Conservation (phyloP, 805 yeast species). For the Teunomyces barrocoloradensis region DNA sequence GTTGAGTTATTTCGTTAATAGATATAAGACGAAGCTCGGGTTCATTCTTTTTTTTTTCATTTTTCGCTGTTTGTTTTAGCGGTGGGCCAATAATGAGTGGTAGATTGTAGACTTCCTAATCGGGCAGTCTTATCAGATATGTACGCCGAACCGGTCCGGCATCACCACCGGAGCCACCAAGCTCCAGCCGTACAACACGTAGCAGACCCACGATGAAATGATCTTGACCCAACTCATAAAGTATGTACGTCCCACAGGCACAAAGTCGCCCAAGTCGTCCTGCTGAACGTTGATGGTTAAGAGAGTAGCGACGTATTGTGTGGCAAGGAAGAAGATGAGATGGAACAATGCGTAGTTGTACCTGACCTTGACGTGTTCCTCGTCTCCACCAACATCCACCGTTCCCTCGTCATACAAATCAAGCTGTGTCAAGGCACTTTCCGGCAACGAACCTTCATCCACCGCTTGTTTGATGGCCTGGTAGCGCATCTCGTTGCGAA, state of each 20-base stretch:
- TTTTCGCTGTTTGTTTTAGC: slow-evolving; percentile 1
- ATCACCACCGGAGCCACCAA: slow-evolving; percentile 83
- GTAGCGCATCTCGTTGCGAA: slow-evolving; percentile 69
- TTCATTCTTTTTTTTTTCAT: slow-evolving; percentile 4
- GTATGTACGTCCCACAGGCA: slow-evolving; percentile 96
- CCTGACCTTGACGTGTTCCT: slow-evolving; percentile 60
- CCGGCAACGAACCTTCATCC: slow-evolving; percentile 93
- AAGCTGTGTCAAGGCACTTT: slow-evolving; percentile 77
- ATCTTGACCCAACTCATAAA: slow-evolving; percentile 95
- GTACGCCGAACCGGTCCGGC: slow-evolving; percentile 78
- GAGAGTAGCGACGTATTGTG: slow-evolving; percentile 94
- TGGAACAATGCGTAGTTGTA: slow-evolving; percentile 90
- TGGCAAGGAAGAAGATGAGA: slow-evolving; percentile 86
- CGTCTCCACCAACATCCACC: slow-evolving; percentile 37
- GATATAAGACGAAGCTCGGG: background rate
- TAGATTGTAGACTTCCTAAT: slow-evolving; percentile 21
- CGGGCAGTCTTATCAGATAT: slow-evolving; percentile 14
- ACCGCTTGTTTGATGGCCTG: slow-evolving; percentile 93
- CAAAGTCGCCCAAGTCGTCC: slow-evolving; percentile 81
- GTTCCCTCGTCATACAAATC: slow-evolving; percentile 51
- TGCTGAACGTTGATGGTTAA: slow-evolving; percentile 87
- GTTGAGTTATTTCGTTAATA: background rate
- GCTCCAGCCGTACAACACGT: slow-evolving; percentile 83
- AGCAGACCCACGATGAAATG: slow-evolving; percentile 89
- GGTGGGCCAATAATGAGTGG: slow-evolving; percentile 13